Conservation (phyloP, 2,329 filamentous ascomycete genomes). For the Epichloe hybrida region DNA sequence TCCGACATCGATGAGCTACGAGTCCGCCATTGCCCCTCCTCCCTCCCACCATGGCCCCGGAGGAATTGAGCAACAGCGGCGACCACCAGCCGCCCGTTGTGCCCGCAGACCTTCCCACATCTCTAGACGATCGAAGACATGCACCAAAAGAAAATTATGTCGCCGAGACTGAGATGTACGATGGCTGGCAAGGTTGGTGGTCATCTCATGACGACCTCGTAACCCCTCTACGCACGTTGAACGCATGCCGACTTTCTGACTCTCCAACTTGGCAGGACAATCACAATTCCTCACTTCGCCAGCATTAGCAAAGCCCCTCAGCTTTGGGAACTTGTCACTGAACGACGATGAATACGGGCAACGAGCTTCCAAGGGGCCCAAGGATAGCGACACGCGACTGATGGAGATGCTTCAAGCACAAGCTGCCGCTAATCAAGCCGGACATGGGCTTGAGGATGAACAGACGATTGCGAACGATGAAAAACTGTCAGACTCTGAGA, state of each 20-base stretch:
- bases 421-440: constrained; percentile 68
- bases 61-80: constrained; percentile 29
- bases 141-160: constrained; percentile 49
- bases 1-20: constrained; percentile 19
- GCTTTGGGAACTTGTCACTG: constrained; percentile 69
- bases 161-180: constrained; percentile 90
- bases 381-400: constrained; percentile 72
- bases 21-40: constrained; percentile 22
- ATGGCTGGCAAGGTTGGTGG: constrained; percentile 81
- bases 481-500: constrained; percentile 61
- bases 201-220: neutral
- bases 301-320: constrained; percentile 68
- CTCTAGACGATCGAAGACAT: constrained; percentile 72
- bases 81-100: constrained; percentile 39
- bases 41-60: constrained; percentile 42
- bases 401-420: constrained; percentile 96
- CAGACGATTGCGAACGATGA: constrained; percentile 64
- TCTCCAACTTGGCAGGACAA: constrained; percentile 50
- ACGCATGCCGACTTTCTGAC: constrained; percentile 4
- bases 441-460: constrained; percentile 61
- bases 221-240: neutral
- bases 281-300: constrained; percentile 89
- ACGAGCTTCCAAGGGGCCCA: constrained; percentile 35
- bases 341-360: constrained; percentile 68
- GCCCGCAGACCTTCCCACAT: constrained; percentile 77